These are phyloP conservation scores for Rhazya stricta DNA, from an alignment of 257 asterid species.

Conservation along the genomic window DNA sequence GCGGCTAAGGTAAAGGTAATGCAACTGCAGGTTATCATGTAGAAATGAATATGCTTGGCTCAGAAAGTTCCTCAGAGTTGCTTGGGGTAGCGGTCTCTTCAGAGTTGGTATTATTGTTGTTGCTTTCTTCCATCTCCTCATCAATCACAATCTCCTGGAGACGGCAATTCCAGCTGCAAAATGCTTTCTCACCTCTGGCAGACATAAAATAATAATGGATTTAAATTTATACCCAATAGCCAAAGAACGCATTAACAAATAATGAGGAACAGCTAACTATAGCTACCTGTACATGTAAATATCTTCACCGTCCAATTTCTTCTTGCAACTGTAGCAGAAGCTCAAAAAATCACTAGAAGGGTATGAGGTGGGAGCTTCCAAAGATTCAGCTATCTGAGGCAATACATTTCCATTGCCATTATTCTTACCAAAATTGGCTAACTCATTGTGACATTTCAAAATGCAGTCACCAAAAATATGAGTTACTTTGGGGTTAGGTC, in stretches of 20 bases:
- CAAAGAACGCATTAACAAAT: background rate
- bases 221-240: background rate
- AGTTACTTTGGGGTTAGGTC: constrained; percentile 83
- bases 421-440: constrained; percentile 32
- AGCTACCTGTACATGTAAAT: constrained; percentile 82
- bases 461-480: constrained; percentile 88
- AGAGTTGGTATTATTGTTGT: constrained; percentile 21
- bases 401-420: constrained; percentile 21
- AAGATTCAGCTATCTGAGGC: constrained; percentile 23
- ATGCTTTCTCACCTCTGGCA: constrained; percentile 83
- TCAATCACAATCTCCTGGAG: constrained; percentile 63
- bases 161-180: constrained; percentile 82
- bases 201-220: constrained; percentile 15
- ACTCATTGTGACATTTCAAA: constrained; percentile 62
- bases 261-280: background rate
- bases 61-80: constrained; percentile 33
- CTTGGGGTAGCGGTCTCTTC: constrained; percentile 26
- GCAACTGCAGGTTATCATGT: constrained; percentile 18
- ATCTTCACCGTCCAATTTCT: constrained; percentile 81
- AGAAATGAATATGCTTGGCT: constrained; percentile 36
- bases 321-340: constrained; percentile 70
- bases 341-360: constrained; percentile 60
- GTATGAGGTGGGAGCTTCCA: constrained; percentile 27
- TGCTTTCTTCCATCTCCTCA: constrained; percentile 50
- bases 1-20: constrained; percentile 17